Percentiles rank a stretch among this genome's conserved stretches.
These are phyloP conservation scores for Xylaria intraflava DNA, from an alignment of 495 filamentous ascomycete genomes.

Conservation along the genomic window DNA sequence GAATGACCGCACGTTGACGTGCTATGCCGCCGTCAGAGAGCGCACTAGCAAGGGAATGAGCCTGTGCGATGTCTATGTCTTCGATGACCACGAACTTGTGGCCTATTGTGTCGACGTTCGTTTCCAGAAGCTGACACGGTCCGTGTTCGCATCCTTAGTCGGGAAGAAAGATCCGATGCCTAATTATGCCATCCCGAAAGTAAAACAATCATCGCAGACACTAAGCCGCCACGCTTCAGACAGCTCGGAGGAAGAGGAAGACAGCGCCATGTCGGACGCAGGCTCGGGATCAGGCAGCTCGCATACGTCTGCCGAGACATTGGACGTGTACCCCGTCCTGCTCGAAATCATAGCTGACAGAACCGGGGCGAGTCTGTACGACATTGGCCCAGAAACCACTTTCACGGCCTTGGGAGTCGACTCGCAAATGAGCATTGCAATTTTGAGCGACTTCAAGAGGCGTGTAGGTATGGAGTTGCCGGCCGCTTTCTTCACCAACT, in stretches of 20 bases:
- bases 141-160: conserved; percentile 2
- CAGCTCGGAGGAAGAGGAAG: background rate
- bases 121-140: conserved; percentile 48
- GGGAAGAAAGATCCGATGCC: background rate
- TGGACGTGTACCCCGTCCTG: too few species aligned
- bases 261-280: conserved; percentile 27
- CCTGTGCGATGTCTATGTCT: conserved; percentile 45
- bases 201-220: background rate
- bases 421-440: conserved; percentile 38
- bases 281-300: too few species aligned
- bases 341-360: conserved; percentile 48
- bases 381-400: conserved; percentile 34
- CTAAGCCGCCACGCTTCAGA: background rate
- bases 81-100: conserved; percentile 42
- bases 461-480: conserved; percentile 28
- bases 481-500: too few species aligned
- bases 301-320: too few species aligned
- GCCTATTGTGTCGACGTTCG: conserved; percentile 28
- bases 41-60: conserved; percentile 22
- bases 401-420: conserved; percentile 37
- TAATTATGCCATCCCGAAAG: too few species aligned
- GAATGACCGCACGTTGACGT: conserved; percentile 48
- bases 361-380: conserved; percentile 48
- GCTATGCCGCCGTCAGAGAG: conserved; percentile 49
- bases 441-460: conserved; percentile 36